Evolutionary conservation across 768 basidiomycete species (phyloP), one percentile per base, ranked within the genome.

Genomic region (Psilocybe azurescens): DNA sequence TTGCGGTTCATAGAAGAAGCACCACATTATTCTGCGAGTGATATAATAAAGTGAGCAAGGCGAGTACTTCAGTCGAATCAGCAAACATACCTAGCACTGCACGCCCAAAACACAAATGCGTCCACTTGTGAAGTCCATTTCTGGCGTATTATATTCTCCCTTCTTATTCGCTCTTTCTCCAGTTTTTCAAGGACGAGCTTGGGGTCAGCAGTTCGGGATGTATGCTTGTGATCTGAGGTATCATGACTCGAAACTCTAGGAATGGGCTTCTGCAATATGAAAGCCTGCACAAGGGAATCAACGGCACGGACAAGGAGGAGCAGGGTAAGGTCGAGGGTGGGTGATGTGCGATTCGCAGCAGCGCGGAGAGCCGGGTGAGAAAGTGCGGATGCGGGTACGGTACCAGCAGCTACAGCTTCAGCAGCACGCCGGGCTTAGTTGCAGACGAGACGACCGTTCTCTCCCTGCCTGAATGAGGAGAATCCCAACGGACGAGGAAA

Each of bases 11-110:
- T 94, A 93, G 71, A 91, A 88, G 73, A 90, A 94, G 67, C 91
- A 93, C 92, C 92, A 93, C 90, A 93, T 93, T 57, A 93, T 92
- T 69, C 92, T 93, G 70, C 6, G 28, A 47, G 36, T 46, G 9
- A 52, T n/a, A 61, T 41, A 33, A 52, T n/a, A 61, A 38, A 33
- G 55, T 54, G 36, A 70, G 56, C 58, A 39, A 60, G 18, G 56
- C 39, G 44, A 57, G 16, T 57, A 1, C 44, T 28, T 30, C n/a
- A 18, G 5, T 38, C 51, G 30, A 58, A 47, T 11, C 59, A 51
- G 10, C 39, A 39, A 33, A 73, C 79, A 32, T 62, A 91, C 91
- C 91, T 86, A 33, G 90, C 88, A 61, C 89, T 90, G 66, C 86
- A 86, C 13, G 83, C 84, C 91, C 91, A 93, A 67, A 94, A 93